Evolutionary conservation across 2,329 filamentous ascomycete genomes (phyloP).

Genomic region (Dactylellina drechsleri): DNA sequence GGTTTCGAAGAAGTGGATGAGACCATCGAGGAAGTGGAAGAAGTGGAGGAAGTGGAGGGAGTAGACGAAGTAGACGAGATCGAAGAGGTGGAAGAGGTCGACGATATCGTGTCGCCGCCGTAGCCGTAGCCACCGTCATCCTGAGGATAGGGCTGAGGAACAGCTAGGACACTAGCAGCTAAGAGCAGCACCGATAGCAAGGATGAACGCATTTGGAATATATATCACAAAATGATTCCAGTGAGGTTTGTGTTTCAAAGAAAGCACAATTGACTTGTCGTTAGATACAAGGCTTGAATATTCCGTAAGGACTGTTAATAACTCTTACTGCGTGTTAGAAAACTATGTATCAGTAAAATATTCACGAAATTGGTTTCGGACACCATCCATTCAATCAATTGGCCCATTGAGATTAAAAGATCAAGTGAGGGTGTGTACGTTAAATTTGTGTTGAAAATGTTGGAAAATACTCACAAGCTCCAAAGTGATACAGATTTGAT

Average conservation of each 20-base stretch:
- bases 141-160: slow-evolving; percentile 10
- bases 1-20: background rate
- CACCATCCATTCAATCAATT: background rate
- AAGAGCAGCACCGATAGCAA: slow-evolving; percentile 22
- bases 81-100: background rate
- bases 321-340: no score
- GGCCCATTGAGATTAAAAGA: background rate
- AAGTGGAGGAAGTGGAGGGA: background rate
- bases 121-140: background rate
- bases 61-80: background rate
- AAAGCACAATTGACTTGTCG: no score
- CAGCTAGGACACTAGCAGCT: slow-evolving; percentile 10
- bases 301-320: no score
- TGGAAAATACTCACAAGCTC: slow-evolving; percentile 4
- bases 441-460: slow-evolving; percentile 12
- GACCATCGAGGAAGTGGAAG: slow-evolving; percentile 1
- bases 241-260: no score
- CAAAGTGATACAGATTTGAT: background rate
- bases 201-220: slow-evolving; percentile 25
- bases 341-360: no score
- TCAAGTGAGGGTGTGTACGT: background rate
- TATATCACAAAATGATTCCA: no score
- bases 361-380: background rate
- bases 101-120: no score
- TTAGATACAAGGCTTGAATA: no score